Conservation (phyloP, 1,284 basidiomycete species). For the Bondarzewia mesenterica region DNA sequence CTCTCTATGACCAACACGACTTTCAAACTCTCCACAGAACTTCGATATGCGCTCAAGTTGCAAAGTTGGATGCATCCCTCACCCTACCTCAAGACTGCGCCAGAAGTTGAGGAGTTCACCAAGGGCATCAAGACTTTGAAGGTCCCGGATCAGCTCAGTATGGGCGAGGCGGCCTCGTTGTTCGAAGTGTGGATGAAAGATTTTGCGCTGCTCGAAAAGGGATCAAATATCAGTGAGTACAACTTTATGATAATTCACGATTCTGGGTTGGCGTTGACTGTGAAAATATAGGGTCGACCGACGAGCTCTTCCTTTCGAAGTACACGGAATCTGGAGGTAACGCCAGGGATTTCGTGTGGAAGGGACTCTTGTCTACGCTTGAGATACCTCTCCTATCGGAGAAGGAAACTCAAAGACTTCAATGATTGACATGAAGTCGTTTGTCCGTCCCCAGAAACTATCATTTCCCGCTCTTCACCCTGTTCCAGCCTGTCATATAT, state of each 20-base stretch:
- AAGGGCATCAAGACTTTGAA: constrained; percentile 43
- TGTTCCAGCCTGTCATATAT: too few relatives aligned
- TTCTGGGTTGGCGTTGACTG: not conserved
- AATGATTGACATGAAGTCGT: too few relatives aligned
- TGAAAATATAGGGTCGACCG: constrained; percentile 33
- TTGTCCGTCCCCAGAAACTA: too few relatives aligned
- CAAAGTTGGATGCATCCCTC: constrained; percentile 29
- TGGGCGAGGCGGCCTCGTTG: constrained; percentile 56
- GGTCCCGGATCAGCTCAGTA: constrained; percentile 49
- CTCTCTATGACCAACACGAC: constrained; percentile 47
- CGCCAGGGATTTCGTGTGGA: constrained; percentile 67
- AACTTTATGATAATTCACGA: not conserved
- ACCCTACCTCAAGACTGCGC: constrained; percentile 42
- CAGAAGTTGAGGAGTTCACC: constrained; percentile 39
- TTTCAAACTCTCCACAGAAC: constrained; percentile 48
- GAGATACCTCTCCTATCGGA: too few relatives aligned
- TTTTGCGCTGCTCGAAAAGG: constrained; percentile 38
- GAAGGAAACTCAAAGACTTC: too few relatives aligned
- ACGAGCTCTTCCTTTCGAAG: constrained; percentile 65
- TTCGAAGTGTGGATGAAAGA: constrained; percentile 67
- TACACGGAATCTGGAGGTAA: constrained; percentile 69
- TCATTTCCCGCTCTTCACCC: too few relatives aligned
- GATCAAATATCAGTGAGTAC: constrained; percentile 38
- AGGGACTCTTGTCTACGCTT: constrained; percentile 45
- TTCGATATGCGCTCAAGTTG: constrained; percentile 46